Evolutionary conservation across 1,139 yeast species (phyloP).

Genomic region (Scheffersomyces titani): DNA sequence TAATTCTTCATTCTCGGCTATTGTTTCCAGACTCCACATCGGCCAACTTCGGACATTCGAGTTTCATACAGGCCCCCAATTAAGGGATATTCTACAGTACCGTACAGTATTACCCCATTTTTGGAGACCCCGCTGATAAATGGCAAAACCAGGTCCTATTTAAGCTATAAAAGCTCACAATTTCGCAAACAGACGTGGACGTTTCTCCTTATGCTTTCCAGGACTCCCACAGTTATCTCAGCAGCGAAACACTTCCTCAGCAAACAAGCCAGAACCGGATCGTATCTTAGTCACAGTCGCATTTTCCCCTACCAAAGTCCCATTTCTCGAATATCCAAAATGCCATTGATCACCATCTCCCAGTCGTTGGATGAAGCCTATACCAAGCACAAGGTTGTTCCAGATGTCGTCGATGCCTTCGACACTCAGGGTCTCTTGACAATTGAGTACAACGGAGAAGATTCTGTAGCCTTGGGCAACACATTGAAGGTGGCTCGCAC

Average conservation of each 20-base stretch:
- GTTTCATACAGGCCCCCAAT: neutral
- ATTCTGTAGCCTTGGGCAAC: slow-evolving; percentile 81
- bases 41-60: neutral
- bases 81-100: neutral
- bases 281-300: neutral
- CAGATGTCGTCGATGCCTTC: slow-evolving; percentile 58
- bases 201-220: neutral
- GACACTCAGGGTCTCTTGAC: slow-evolving; percentile 48
- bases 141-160: neutral
- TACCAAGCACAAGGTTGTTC: slow-evolving; percentile 59
- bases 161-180: neutral
- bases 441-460: slow-evolving; percentile 50
- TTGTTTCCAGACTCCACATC: neutral
- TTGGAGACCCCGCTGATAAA: neutral
- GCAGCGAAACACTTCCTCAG: neutral
- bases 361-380: slow-evolving; percentile 64
- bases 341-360: slow-evolving; percentile 59
- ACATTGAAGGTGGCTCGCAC: slow-evolving; percentile 64
- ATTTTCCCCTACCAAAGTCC: neutral
- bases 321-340: slow-evolving; percentile 11
- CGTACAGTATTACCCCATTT: neutral
- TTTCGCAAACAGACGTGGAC: neutral
- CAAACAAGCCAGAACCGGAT: neutral
- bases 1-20: neutral
- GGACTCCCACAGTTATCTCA: neutral